Evolutionary conservation across 257 asterid species (phyloP).

Genomic region (Phtheirospermum japonicum): DNA sequence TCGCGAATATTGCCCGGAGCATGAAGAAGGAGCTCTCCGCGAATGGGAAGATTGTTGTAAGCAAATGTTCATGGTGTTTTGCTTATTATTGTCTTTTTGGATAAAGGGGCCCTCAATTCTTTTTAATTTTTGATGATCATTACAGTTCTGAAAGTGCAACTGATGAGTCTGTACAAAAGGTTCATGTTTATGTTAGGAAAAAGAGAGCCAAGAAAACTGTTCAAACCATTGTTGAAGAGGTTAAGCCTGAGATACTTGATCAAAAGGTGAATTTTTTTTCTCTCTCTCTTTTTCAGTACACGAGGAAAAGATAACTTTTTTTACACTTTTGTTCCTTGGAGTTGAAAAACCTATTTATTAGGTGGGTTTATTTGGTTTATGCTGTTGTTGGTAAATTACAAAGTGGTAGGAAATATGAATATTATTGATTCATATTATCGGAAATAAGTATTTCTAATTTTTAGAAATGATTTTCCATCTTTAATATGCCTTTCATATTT

Average conservation of each 20-base stretch:
- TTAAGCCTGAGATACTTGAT: slow-evolving; percentile 36
- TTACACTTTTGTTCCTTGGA: not conserved
- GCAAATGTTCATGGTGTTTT: not conserved
- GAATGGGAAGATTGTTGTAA: slow-evolving; percentile 66
- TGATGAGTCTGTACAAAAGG: slow-evolving; percentile 33
- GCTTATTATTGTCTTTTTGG: not conserved
- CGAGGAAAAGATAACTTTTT: not conserved
- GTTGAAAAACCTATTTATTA: not conserved
- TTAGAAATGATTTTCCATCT: not conserved
- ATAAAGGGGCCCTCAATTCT: not conserved
- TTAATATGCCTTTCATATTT: not conserved
- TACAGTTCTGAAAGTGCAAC: slow-evolving; percentile 36
- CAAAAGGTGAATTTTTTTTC: no score
- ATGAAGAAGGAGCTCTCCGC: slow-evolving; percentile 83
- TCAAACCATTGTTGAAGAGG: slow-evolving; percentile 37
- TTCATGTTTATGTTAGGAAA: slow-evolving; percentile 58
- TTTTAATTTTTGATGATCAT: slow-evolving; percentile 18
- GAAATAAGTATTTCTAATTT: no score
- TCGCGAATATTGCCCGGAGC: slow-evolving; percentile 75
- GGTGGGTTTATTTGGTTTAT: slow-evolving; percentile 4
- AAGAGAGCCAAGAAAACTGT: slow-evolving; percentile 45
- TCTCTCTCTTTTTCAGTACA: not conserved
- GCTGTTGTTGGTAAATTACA: slow-evolving; percentile 2
- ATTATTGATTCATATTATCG: not conserved
- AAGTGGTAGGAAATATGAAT: slow-evolving; percentile 1